These are phyloP conservation scores for Alternaria arborescens DNA, from an alignment of 2,329 filamentous ascomycete species.

Conservation along the genomic window DNA sequence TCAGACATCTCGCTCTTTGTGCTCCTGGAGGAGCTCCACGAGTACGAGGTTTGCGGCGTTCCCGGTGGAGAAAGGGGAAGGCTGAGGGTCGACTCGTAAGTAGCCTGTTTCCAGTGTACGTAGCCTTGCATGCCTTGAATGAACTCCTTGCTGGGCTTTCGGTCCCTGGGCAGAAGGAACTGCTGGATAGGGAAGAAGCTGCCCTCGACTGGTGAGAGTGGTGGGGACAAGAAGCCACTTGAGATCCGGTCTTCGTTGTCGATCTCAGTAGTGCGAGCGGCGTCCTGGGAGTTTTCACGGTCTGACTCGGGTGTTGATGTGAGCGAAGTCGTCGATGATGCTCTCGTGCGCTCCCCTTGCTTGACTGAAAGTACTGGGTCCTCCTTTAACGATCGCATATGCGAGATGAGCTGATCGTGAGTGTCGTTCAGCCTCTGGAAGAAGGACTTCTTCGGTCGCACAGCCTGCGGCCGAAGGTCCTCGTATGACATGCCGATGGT, in stretches of 20 bases:
- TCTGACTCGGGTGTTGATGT: slow-evolving; percentile 14
- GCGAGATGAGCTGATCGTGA: slow-evolving; percentile 17
- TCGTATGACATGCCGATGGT: slow-evolving; percentile 22
- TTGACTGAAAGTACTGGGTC: not conserved
- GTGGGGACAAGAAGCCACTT: slow-evolving; percentile 9
- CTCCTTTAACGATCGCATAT: slow-evolving; percentile 21
- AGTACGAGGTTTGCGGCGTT: slow-evolving; percentile 11
- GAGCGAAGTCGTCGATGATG: slow-evolving; percentile 11
- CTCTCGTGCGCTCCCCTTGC: slow-evolving; percentile 11
- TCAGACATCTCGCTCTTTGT: slow-evolving; percentile 25
- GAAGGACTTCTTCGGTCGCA: slow-evolving; percentile 25
- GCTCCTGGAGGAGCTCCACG: slow-evolving; percentile 15
- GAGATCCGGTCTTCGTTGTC: slow-evolving; percentile 1
- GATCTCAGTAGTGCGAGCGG: slow-evolving; percentile 11
- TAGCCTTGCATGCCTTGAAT: slow-evolving; percentile 19
- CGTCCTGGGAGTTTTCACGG: slow-evolving; percentile 9
- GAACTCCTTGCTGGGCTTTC: slow-evolving; percentile 11
- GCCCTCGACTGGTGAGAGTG: slow-evolving; percentile 9
- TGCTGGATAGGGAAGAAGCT: slow-evolving; percentile 19
- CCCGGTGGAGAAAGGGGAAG: slow-evolving; percentile 10
- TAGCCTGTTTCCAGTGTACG: slow-evolving; percentile 16
- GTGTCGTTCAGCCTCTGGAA: slow-evolving; percentile 24
- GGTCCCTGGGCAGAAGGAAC: slow-evolving; percentile 12
- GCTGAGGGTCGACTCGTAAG: slow-evolving; percentile 8
- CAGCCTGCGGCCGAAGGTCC: slow-evolving; percentile 16